A percentile compares a stretch with the other conserved stretches of the same genome.
Evolutionary conservation across 1,139 yeast species (phyloP).

Genomic region (Zhuliangozyma parablackwelliae): DNA sequence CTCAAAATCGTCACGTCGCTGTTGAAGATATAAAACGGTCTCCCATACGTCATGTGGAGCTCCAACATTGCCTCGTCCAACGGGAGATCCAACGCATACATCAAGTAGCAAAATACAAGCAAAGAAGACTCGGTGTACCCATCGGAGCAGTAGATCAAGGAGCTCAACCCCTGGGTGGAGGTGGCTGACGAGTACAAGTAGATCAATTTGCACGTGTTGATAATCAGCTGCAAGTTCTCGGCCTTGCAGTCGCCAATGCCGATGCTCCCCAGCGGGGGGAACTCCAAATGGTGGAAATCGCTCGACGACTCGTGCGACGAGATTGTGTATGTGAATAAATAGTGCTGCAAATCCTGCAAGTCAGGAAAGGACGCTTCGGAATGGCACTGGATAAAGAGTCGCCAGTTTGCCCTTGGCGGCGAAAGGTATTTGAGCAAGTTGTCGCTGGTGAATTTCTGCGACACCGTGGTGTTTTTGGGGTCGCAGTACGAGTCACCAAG

Average conservation of each 20-base stretch:
- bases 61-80: constrained; percentile 52
- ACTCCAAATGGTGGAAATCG: constrained; percentile 46
- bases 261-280: constrained; percentile 82
- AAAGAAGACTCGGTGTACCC: constrained; percentile 91
- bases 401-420: constrained; percentile 32
- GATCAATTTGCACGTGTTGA: constrained; percentile 61
- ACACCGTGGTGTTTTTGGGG: constrained; percentile 48
- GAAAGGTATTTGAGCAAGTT: constrained; percentile 24
- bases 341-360: constrained; percentile 26
- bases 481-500: constrained; percentile 43
- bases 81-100: constrained; percentile 58
- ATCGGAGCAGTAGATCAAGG: constrained; percentile 74
- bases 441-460: constrained; percentile 15
- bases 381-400: constrained; percentile 35
- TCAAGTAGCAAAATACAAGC: constrained; percentile 62
- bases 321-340: constrained; percentile 31
- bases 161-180: constrained; percentile 15
- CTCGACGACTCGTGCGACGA: constrained; percentile 17
- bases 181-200: constrained; percentile 38
- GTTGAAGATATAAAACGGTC: constrained; percentile 82
- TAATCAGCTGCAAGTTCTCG: constrained; percentile 50
- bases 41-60: constrained; percentile 56
- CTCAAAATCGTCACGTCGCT: constrained; percentile 66
- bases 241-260: constrained; percentile 66
- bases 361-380: constrained; percentile 61